phyloP scores from a whole-genome alignment of 768 basidiomycete species.

The Lyophyllum atratum region DNA sequence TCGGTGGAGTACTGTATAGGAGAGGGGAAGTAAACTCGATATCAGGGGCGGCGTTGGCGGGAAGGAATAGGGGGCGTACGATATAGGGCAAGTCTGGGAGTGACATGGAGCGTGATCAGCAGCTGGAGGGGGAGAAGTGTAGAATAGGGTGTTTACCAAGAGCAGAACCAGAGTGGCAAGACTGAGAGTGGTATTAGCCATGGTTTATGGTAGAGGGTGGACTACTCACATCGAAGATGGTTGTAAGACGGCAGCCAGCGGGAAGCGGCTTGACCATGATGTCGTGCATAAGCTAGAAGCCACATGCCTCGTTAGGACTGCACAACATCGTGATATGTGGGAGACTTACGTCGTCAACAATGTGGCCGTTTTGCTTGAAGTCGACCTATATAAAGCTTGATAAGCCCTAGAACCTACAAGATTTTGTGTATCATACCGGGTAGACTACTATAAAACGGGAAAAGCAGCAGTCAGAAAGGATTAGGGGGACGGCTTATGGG shows the following conservation, averaged over 20 bases:
- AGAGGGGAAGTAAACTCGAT: neutral
- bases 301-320: constrained; percentile 5
- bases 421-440: constrained; percentile 60
- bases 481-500: neutral
- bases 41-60: neutral
- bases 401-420: neutral
- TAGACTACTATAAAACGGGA: constrained; percentile 66
- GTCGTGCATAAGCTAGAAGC: constrained; percentile 63
- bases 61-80: constrained; percentile 34
- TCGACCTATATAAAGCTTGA: constrained; percentile 37
- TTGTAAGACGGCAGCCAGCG: constrained; percentile 84
- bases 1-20: constrained; percentile 82
- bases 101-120: neutral
- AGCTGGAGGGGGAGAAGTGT: neutral
- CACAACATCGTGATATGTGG: neutral
- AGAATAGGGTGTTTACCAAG: constrained; percentile 51
- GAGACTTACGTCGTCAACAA: constrained; percentile 82
- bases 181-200: constrained; percentile 39
- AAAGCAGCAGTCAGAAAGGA: neutral
- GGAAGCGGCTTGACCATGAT: constrained; percentile 84
- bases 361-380: constrained; percentile 62
- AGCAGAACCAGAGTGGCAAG: constrained; percentile 88
- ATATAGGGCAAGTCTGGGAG: constrained; percentile 67
- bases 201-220: neutral
- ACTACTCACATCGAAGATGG: constrained; percentile 69